Evolutionary conservation across 2,329 filamentous ascomycete genomes (phyloP).

Genomic region (Aschersonia sp.): DNA sequence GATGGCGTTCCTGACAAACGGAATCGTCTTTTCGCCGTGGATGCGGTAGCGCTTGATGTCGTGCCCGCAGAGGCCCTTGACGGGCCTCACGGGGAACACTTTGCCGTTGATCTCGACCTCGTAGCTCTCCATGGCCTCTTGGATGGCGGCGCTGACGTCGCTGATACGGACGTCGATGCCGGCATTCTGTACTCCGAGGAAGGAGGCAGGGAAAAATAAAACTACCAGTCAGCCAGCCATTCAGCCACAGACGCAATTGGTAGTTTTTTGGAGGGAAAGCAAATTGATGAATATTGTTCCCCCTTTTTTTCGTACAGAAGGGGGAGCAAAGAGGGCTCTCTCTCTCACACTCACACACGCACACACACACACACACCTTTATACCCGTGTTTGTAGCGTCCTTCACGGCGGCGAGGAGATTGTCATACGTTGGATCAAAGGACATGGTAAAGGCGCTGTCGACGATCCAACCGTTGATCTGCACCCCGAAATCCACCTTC

Average conservation of each 20-base stretch:
- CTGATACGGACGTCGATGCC: constrained; percentile 84
- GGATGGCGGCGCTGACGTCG: constrained; percentile 70
- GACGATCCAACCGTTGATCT: constrained; percentile 67
- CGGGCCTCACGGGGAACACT: constrained; percentile 68
- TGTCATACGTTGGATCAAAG: constrained; percentile 62
- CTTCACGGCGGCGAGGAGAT: constrained; percentile 56
- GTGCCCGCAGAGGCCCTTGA: constrained; percentile 79
- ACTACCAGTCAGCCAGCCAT: no score
- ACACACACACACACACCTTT: neutral
- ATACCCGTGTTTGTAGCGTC: constrained; percentile 57
- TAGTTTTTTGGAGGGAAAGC: no score
- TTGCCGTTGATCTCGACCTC: constrained; percentile 72
- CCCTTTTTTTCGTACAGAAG: neutral
- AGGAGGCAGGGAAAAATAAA: no score
- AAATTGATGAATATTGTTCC: no score
- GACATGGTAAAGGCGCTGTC: constrained; percentile 70
- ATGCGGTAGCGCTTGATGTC: constrained; percentile 82
- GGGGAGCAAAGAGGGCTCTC: neutral
- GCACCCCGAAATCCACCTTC: constrained; percentile 73
- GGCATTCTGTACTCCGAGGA: constrained; percentile 55
- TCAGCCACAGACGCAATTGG: no score
- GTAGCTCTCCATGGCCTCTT: constrained; percentile 88
- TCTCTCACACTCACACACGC: neutral
- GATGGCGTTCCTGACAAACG: constrained; percentile 78
- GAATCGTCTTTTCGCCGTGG: constrained; percentile 84